Percentiles rank a stretch among this genome's conserved stretches.
Evolutionary conservation across 2,329 filamentous ascomycete species (phyloP).

Genomic region (Cytospora chrysosperma): DNA sequence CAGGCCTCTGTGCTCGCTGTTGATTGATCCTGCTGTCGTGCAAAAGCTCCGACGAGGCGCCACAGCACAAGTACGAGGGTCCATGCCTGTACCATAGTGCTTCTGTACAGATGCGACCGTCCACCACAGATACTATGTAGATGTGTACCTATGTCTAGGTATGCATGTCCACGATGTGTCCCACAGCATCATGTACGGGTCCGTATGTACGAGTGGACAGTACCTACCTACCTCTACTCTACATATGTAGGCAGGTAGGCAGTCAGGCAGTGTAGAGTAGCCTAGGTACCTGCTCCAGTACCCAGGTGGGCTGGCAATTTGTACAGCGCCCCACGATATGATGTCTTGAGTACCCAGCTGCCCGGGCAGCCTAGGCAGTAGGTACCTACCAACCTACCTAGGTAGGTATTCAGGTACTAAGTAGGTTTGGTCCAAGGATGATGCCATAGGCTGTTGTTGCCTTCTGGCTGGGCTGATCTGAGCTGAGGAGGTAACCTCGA

Average conservation of each 20-base stretch:
- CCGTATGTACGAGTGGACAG: no score
- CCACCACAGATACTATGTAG: no score
- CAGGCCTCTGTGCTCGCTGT: not conserved
- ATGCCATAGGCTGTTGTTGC: not conserved
- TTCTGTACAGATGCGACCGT: not conserved
- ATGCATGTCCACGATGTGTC: not conserved
- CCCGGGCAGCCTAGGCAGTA: no score
- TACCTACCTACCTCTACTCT: no score
- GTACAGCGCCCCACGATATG: not conserved
- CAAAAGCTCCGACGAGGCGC: not conserved
- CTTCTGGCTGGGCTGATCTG: not conserved
- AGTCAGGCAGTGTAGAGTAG: no score
- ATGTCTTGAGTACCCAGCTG: not conserved
- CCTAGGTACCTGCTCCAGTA: no score
- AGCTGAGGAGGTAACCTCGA: not conserved
- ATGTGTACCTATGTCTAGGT: no score
- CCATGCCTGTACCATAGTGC: not conserved
- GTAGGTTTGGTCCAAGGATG: no score
- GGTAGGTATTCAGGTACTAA: not conserved
- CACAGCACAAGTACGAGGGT: not conserved
- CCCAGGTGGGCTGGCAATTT: no score
- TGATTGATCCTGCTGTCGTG: not conserved
- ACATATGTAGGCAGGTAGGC: no score
- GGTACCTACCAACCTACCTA: no score
- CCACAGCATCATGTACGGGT: not conserved